Percentiles rank a stretch among this genome's conserved stretches.
These are phyloP conservation scores for Capsicum rhomboideum DNA, from an alignment of 257 asterid genomes.

Conservation along the genomic window DNA sequence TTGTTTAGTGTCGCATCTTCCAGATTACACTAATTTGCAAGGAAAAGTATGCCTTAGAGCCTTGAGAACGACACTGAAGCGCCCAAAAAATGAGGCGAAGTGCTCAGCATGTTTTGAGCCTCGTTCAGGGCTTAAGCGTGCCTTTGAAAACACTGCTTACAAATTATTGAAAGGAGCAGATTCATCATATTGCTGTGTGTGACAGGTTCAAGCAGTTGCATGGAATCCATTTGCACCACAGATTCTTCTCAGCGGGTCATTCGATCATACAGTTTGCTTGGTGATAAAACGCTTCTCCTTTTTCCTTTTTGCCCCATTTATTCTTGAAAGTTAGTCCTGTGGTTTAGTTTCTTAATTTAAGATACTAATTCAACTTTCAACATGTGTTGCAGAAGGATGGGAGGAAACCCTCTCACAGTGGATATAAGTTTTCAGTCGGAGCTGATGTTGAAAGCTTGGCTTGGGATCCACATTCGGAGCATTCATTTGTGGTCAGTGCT, in stretches of 20 bases:
- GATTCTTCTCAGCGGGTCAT: slow-evolving; percentile 92
- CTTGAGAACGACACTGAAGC: too few relatives aligned
- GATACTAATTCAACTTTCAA: neutral
- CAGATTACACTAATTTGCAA: too few relatives aligned
- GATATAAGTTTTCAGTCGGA: slow-evolving; percentile 54
- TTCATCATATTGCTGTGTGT: neutral
- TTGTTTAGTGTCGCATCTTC: too few relatives aligned
- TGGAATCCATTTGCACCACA: slow-evolving; percentile 67
- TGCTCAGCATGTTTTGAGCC: too few relatives aligned
- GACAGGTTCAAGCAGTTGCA: slow-evolving; percentile 91
- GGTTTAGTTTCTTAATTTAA: neutral
- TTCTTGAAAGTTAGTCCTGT: neutral
- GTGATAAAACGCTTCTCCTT: slow-evolving; percentile 16
- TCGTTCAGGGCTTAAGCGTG: too few relatives aligned
- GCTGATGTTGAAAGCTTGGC: slow-evolving; percentile 87
- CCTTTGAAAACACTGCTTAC: too few relatives aligned
- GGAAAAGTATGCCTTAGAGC: too few relatives aligned
- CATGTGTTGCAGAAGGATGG: slow-evolving; percentile 62
- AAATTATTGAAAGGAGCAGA: neutral
- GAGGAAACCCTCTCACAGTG: slow-evolving; percentile 38
- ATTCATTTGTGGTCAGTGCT: slow-evolving; percentile 82
- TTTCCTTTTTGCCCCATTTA: neutral
- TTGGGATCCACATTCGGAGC: slow-evolving; percentile 89
- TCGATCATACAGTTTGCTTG: slow-evolving; percentile 69
- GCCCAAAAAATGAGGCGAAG: too few relatives aligned